Conservation (phyloP, 2,329 filamentous ascomycete genomes). For the Aspergillus tamarii region DNA sequence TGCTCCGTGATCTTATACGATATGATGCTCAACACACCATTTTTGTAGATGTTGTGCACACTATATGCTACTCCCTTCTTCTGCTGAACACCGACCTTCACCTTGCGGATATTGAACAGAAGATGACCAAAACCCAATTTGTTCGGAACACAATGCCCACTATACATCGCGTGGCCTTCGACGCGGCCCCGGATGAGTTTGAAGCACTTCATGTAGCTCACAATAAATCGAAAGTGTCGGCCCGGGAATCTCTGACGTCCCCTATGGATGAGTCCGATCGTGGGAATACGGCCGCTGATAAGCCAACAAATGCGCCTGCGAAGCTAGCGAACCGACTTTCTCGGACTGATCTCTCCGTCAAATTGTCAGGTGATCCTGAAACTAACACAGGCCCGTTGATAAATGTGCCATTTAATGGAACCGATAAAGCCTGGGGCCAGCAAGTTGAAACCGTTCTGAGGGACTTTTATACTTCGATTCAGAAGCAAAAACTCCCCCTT, state of each 20-base stretch:
- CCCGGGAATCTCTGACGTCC: conserved; percentile 46
- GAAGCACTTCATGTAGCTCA: conserved; percentile 49
- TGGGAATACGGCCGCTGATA: conserved; percentile 22
- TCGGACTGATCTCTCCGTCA: conserved; percentile 31
- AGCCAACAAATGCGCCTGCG: conserved; percentile 21
- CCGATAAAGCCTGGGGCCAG: conserved; percentile 79
- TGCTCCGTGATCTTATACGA: not conserved
- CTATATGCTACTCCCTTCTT: conserved; percentile 94
- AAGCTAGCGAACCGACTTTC: conserved; percentile 30
- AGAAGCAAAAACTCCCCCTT: conserved; percentile 81
- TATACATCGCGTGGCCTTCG: conserved; percentile 73
- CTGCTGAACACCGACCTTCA: conserved; percentile 96
- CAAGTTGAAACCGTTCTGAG: conserved; percentile 91
- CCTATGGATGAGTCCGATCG: conserved; percentile 23
- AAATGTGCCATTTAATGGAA: conserved; percentile 73
- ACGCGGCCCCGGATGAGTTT: conserved; percentile 70
- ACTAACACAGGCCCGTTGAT: conserved; percentile 68
- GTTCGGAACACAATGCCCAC: conserved; percentile 96
- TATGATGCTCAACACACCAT: conserved; percentile 33
- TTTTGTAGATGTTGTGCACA: conserved; percentile 82
- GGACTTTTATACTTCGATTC: conserved; percentile 87
- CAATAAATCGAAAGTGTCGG: conserved; percentile 28
- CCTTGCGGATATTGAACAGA: conserved; percentile 89
- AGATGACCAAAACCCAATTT: conserved; percentile 95
- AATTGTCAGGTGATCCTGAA: conserved; percentile 35